These are phyloP conservation scores for Oropetium thomaeum DNA, from an alignment of 176 grass and related monocot species.

Conservation along the genomic window DNA sequence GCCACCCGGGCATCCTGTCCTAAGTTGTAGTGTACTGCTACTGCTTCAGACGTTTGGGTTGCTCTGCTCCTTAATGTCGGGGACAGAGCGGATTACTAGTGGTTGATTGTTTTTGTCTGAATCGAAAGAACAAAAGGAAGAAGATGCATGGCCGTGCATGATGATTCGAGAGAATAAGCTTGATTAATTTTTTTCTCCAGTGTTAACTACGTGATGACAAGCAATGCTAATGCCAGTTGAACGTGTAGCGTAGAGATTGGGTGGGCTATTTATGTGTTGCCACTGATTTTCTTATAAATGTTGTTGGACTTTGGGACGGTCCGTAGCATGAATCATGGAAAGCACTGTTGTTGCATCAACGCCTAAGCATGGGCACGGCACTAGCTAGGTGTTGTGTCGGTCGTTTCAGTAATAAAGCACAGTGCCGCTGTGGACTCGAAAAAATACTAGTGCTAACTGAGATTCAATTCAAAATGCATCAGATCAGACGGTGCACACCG, in stretches of 20 bases:
- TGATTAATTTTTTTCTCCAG: not conserved
- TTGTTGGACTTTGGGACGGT: not conserved
- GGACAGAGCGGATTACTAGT: not conserved
- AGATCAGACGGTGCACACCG: no score
- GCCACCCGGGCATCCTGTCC: constrained; percentile 52
- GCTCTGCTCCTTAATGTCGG: not conserved
- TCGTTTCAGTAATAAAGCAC: not conserved
- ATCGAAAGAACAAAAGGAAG: no score
- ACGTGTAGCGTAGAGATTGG: not conserved
- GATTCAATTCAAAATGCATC: no score
- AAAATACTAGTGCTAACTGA: no score
- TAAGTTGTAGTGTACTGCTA: not conserved
- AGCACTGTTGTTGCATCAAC: not conserved
- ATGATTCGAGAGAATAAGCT: constrained; percentile 12
- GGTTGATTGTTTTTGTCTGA: not conserved
- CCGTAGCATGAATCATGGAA: not conserved
- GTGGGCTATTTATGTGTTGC: constrained; percentile 15
- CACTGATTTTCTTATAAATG: not conserved
- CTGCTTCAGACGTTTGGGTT: not conserved
- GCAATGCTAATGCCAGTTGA: not conserved
- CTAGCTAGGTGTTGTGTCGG: not conserved
- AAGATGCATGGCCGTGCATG: not conserved
- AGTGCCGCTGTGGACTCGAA: no score
- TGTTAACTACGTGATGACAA: constrained; percentile 15
- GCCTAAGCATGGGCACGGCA: no score